Conservation (phyloP, 2,329 filamentous ascomycete genomes). For the Trichoderma guizhouense region DNA sequence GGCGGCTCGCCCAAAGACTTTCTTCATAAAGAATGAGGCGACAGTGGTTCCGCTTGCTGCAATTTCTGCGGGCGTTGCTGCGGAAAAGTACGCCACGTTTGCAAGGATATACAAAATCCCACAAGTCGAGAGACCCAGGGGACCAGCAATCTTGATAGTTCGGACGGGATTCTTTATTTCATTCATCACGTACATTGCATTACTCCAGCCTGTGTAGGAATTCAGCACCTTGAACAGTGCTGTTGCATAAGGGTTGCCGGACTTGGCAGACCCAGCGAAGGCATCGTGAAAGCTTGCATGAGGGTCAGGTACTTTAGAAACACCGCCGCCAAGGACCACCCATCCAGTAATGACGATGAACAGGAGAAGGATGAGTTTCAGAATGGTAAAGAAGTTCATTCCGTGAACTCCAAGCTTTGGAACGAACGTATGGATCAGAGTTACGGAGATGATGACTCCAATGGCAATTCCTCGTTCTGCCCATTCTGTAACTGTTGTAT, state of each 20-base stretch:
- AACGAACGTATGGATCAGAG: constrained; percentile 17
- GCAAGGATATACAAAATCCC: constrained; percentile 21
- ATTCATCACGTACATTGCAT: constrained; percentile 23
- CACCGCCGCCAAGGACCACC: constrained; percentile 22
- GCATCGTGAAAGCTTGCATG: constrained; percentile 21
- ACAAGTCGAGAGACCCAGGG: constrained; percentile 21
- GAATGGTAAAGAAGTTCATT: constrained; percentile 22
- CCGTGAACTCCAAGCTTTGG: constrained; percentile 21
- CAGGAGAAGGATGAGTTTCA: constrained; percentile 19
- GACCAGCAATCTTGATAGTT: constrained; percentile 22
- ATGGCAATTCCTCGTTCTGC: constrained; percentile 22
- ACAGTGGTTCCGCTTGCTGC: constrained; percentile 21
- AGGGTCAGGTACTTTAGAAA: constrained; percentile 17
- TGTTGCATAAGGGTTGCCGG: constrained; percentile 21
- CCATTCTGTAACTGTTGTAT: constrained; percentile 19
- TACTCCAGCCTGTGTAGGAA: constrained; percentile 20
- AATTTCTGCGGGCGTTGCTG: constrained; percentile 19
- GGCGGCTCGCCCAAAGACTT: constrained; percentile 20
- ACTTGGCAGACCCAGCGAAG: constrained; percentile 19
- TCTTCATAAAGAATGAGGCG: constrained; percentile 22
- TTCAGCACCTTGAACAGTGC: constrained; percentile 22
- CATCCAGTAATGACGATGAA: constrained; percentile 22
- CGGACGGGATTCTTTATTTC: constrained; percentile 21
- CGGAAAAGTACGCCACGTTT: constrained; percentile 22
- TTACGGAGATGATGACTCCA: constrained; percentile 18